phyloP scores from a whole-genome alignment of 2,329 filamentous ascomycete genomes.

The Hymenotorrendiella dingleyae region DNA sequence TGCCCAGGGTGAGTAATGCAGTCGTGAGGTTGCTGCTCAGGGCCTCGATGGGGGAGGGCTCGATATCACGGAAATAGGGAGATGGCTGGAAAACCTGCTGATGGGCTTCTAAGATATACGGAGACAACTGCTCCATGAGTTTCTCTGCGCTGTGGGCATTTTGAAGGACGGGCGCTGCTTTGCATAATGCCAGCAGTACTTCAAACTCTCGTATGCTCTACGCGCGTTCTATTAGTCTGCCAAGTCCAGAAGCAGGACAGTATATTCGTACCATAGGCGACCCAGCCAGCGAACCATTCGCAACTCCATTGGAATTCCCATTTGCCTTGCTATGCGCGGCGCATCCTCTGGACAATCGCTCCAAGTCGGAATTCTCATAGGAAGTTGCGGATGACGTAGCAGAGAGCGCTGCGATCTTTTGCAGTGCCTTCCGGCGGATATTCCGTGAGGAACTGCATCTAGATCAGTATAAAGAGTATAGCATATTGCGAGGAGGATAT shows the following conservation, averaged over 20 bases:
- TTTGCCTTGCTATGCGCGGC: constrained; percentile 40
- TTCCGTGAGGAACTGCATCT: constrained; percentile 37
- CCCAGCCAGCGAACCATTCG: constrained; percentile 42
- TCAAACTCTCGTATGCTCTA: constrained; percentile 88
- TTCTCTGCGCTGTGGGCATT: constrained; percentile 68
- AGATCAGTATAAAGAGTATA: constrained; percentile 15
- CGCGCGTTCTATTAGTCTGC: constrained; percentile 17
- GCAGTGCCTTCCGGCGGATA: constrained; percentile 55
- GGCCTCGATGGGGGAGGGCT: constrained; percentile 83
- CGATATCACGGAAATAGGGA: constrained; percentile 74
- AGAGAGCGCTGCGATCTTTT: constrained; percentile 60
- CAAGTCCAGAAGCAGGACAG: not conserved
- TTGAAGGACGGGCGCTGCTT: constrained; percentile 72
- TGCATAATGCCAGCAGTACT: constrained; percentile 84
- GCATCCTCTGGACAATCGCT: constrained; percentile 54
- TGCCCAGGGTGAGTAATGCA: constrained; percentile 75
- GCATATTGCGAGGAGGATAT: not conserved
- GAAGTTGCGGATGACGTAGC: constrained; percentile 47
- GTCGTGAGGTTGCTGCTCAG: constrained; percentile 73
- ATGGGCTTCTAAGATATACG: constrained; percentile 82
- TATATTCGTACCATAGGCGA: constrained; percentile 51
- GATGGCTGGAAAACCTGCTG: constrained; percentile 72
- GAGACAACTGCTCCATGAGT: constrained; percentile 71
- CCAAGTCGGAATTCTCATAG: constrained; percentile 58
- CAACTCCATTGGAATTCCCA: constrained; percentile 43